A percentile compares a stretch with the other conserved stretches of the same genome.
Conservation (phyloP, 2,329 filamentous ascomycete species). For the Zymoseptoria crescenta region DNA sequence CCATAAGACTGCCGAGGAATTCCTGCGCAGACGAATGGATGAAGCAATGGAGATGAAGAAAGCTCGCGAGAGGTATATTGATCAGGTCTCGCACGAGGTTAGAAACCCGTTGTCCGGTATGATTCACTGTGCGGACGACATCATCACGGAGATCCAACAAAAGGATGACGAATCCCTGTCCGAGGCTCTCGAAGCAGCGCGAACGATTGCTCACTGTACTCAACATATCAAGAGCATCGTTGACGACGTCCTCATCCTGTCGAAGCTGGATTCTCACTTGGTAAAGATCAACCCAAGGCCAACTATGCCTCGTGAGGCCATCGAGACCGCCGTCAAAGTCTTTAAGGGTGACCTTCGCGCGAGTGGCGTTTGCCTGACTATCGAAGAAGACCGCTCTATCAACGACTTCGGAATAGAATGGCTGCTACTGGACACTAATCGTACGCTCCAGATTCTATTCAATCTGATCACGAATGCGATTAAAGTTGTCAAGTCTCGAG, state of each 20-base stretch:
- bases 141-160: conserved; percentile 18
- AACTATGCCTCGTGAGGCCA: conserved; percentile 27
- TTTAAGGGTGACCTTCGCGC: conserved; percentile 33
- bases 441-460: conserved; percentile 33
- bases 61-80: conserved; percentile 27
- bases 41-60: conserved; percentile 33
- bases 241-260: conserved; percentile 40
- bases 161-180: conserved; percentile 5
- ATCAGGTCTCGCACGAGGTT: conserved; percentile 34
- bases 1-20: conserved; percentile 37
- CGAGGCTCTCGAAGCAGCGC: conserved; percentile 19
- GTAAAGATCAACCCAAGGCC: conserved; percentile 31
- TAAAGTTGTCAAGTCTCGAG: conserved; percentile 35
- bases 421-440: conserved; percentile 20
- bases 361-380: conserved; percentile 24
- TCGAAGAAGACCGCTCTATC: conserved; percentile 7
- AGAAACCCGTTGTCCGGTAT: conserved; percentile 38
- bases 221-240: conserved; percentile 34
- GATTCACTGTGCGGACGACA: conserved; percentile 37
- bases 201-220: conserved; percentile 26
- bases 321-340: conserved; percentile 32
- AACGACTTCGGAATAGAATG: conserved; percentile 14
- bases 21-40: conserved; percentile 32
- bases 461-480: conserved; percentile 38
- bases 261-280: conserved; percentile 29